Conservation (phyloP, 257 asterid genomes). For the Vinca minor region DNA sequence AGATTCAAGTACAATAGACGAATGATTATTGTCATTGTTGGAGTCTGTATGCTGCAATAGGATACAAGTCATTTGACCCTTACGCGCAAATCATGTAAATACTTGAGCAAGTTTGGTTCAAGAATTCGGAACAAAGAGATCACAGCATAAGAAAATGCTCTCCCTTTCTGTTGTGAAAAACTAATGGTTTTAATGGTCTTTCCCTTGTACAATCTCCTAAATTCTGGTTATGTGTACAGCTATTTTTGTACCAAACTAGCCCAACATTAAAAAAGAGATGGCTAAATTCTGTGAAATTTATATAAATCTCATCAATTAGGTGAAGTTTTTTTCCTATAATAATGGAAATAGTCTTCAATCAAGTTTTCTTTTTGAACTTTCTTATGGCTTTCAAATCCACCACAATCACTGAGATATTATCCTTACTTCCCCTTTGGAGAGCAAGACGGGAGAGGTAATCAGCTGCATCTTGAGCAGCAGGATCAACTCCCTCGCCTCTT, state of each 20-base stretch:
- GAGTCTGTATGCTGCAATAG: too few relatives aligned
- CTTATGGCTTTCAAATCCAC: slow-evolving; percentile 62
- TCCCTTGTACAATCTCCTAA: neutral
- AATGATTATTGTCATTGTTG: too few relatives aligned
- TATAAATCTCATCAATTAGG: neutral
- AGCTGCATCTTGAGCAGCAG: slow-evolving; percentile 67
- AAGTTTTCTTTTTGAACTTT: slow-evolving; percentile 46
- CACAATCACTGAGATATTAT: slow-evolving; percentile 60
- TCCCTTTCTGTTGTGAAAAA: neutral
- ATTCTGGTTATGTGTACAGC: neutral
- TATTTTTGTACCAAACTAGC: neutral
- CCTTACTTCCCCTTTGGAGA: slow-evolving; percentile 56
- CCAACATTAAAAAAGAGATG: neutral
- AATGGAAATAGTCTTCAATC: too few relatives aligned
- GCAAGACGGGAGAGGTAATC: slow-evolving; percentile 50
- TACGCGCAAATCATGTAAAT: neutral
- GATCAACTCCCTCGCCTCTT: slow-evolving; percentile 38
- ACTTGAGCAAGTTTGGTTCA: neutral
- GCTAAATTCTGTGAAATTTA: neutral
- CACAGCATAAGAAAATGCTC: neutral
- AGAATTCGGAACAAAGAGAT: neutral
- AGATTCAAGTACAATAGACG: too few relatives aligned
- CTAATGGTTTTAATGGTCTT: neutral
- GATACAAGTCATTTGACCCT: neutral
- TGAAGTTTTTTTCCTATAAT: neutral